Evolutionary conservation across 441 rosid species (phyloP).

Genomic region (Adansonia rubrostipa): DNA sequence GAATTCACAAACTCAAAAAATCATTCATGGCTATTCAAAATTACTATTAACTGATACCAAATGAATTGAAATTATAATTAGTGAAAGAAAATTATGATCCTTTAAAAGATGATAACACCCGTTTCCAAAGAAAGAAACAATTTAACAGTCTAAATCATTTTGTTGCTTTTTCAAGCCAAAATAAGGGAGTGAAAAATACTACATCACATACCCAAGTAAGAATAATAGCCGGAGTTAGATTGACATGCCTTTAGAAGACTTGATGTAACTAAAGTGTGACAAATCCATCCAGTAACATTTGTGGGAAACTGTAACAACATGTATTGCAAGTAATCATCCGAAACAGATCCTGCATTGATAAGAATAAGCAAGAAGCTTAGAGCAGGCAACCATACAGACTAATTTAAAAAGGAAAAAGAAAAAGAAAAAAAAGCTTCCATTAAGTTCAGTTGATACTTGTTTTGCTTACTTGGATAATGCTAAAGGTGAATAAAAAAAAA

Average conservation of each 20-base stretch:
- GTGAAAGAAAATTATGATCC: background rate
- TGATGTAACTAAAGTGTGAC: constrained; percentile 88
- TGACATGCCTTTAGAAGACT: constrained; percentile 93
- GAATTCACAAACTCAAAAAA: background rate
- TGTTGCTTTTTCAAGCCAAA: background rate
- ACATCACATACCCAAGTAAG: constrained; percentile 41
- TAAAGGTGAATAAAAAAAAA: background rate
- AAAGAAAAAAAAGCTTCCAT: background rate
- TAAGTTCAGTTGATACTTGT: background rate
- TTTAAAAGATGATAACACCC: background rate
- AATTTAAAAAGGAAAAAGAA: background rate
- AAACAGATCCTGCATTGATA: constrained; percentile 71
- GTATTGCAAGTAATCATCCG: constrained; percentile 92
- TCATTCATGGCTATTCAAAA: background rate
- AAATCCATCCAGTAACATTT: constrained; percentile 93
- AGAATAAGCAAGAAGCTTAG: constrained; percentile 22
- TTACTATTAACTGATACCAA: background rate
- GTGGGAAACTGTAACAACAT: constrained; percentile 94
- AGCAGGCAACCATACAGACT: background rate
- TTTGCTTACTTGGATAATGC: background rate
- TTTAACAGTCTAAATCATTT: constrained; percentile 16
- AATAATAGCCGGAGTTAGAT: constrained; percentile 45
- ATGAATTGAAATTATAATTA: constrained; percentile 20
- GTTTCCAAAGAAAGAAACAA: constrained; percentile 18
- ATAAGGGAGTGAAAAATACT: constrained; percentile 25